Base-by-base conservation (phyloP, 2,329 filamentous ascomycete genomes). In the Sphaerostilbella broomeana region DNA sequence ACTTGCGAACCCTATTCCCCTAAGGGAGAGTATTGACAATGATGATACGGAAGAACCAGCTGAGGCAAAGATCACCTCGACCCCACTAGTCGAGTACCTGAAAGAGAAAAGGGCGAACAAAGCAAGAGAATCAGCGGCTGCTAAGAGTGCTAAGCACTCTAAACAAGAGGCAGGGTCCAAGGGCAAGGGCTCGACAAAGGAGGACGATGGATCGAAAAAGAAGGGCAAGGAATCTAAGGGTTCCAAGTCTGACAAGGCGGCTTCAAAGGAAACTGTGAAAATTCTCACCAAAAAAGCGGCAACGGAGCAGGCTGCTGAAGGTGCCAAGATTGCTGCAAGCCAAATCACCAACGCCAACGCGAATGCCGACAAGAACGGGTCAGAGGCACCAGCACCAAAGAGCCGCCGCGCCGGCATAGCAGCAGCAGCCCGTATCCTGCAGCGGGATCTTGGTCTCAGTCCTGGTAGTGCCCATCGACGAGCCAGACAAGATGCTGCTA, bases 71-170 rank as follows among this genome's bases (percentile, higher is more conserved):
- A 72, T 85, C 34, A 87, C 79, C 17, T 89, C 81, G 1, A 97
- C 92, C 0, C 92, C 92, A 0, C 65, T 98, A 37, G 85, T 97
- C 38, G 87, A 95, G 56, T 94, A 81, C 49, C 72, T 95, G 24
- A 84, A 84, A 49, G 89, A 95, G 60, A 95, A 94, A 65, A 95
- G 94, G 65, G 86, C 86, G 11, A 86, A 79, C 47, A 81, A 76
- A 55, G 65, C 59, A 15, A 81, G 79, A 51, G 77, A 82, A 41
- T 65, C 66, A 22, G 42, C 51, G 4, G 51, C 56, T n/a, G 50
- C 49, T 5, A 64, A 61, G 43, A 54, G 50, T 15, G 70, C 75
- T 27, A 82, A 82, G 53, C 70, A 79, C 42, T 62, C 62, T 28
- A 66, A 71, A 16, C 72, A 73, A 44, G 77, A 82, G 26, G 67